Base-by-base conservation (phyloP, 2,329 filamentous ascomycete species). In the Sclerotinia glacialis region DNA sequence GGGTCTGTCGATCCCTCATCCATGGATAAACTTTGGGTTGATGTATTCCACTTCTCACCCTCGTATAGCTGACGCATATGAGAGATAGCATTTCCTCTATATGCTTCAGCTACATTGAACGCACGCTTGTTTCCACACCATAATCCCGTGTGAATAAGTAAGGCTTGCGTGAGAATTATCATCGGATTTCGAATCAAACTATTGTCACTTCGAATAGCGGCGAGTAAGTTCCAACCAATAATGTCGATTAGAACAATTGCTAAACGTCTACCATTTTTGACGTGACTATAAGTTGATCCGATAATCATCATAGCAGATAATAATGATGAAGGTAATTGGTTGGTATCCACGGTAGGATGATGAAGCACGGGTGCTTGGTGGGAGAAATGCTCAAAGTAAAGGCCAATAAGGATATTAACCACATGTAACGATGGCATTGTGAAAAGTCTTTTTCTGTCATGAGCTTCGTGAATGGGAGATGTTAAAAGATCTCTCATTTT, bases 111-210 rank as follows among this genome's bases (percentile, higher is more conserved):
- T 16, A 72, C 50, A 55, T 70, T 66, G 50, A 72, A 74, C n/a
- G 71, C 67, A 26, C 70, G 67, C 54, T 72, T 74, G 21, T 74
- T 74, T 4, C 72, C 72, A 49, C 71, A 71, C 72, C 72, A 74
- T 5, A 74, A 50, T 0, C 70, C 72, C 18, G 67, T 60, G 21
- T 72, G 70, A 34, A 70, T 71, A 34, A 74, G 66, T 6, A 74
- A 68, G 52, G 71, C 71, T 66, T 73, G 53, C 16, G 72, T 65
- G 40, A 71, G 71, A 28, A 74, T 72, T 11, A 69, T 72, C 69
- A 73, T 71, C 2, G 69, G 69, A 49, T 72, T 69, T 55, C 69
- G 61, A 67, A 70, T 68, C 5, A 74, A 64, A 42, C 64, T 67
- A n/a, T 70, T 69, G 53, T 73, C 71, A 59, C 69, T 66, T 42